Evolutionary conservation across 805 yeast species (phyloP).

Genomic region (Helenozyma baotianmanensis): DNA sequence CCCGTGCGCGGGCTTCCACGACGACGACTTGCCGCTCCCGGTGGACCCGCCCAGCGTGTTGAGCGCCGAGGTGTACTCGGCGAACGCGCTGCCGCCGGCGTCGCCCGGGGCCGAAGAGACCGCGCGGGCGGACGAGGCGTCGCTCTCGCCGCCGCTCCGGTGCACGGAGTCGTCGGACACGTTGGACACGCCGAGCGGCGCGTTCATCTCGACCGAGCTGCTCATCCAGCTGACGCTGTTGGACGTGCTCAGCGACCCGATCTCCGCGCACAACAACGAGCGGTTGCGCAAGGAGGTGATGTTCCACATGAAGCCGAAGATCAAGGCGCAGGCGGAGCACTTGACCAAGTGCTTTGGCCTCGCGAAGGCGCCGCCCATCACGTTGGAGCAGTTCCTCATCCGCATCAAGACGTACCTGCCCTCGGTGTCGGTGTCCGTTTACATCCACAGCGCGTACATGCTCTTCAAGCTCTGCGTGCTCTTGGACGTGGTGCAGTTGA

Average conservation of each 20-base stretch:
- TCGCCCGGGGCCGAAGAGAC: background rate
- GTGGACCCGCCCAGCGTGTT: too few species aligned
- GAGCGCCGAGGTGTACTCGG: background rate
- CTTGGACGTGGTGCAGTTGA: conserved; percentile 28
- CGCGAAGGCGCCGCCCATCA: conserved; percentile 29
- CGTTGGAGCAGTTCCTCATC: conserved; percentile 31
- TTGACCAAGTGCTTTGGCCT: conserved; percentile 30
- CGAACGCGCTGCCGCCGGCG: too few species aligned
- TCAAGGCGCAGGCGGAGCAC: conserved; percentile 22
- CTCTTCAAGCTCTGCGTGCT: conserved; percentile 32
- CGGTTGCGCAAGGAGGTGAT: conserved; percentile 20
- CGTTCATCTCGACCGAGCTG: conserved; percentile 20
- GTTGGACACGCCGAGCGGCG: background rate
- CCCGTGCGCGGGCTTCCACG: conserved; percentile 4
- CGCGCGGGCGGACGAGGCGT: background rate
- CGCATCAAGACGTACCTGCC: conserved; percentile 38
- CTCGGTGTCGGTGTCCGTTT: conserved; percentile 34
- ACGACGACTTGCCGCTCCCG: conserved; percentile 7
- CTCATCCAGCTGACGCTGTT: conserved; percentile 15
- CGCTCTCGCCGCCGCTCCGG: conserved; percentile 1
- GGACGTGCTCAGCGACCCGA: conserved; percentile 13
- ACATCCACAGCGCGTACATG: conserved; percentile 37
- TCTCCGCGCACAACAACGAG: conserved; percentile 8
- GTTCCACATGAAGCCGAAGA: conserved; percentile 14
- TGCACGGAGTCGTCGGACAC: background rate